phyloP scores from a whole-genome alignment of 345 rosid genomes.

The Anastatica hierochuntica region DNA sequence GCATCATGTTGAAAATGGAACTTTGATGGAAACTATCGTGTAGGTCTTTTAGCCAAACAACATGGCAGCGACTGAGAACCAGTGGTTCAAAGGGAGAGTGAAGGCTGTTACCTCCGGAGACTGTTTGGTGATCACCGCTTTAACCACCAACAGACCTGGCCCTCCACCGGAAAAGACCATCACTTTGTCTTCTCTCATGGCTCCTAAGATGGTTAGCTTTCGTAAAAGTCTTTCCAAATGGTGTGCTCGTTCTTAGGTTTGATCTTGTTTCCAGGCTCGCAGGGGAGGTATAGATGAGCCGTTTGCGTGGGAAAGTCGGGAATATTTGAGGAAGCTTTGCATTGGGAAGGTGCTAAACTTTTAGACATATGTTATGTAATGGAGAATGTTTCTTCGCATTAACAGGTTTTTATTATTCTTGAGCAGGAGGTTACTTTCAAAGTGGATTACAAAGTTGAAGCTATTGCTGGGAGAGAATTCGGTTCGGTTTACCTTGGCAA shows the following conservation, averaged over 20 bases:
- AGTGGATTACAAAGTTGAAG: conserved; percentile 69
- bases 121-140: conserved; percentile 61
- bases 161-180: conserved; percentile 79
- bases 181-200: conserved; percentile 65
- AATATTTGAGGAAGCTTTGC: conserved; percentile 86
- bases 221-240: background rate
- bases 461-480: conserved; percentile 67
- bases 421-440: conserved; percentile 79
- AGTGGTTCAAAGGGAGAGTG: conserved; percentile 68
- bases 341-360: conserved; percentile 67
- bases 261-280: conserved; percentile 68
- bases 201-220: conserved; percentile 65
- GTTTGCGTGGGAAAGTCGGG: conserved; percentile 96
- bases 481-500: conserved; percentile 83
- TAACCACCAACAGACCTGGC: conserved; percentile 49
- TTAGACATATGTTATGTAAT: background rate
- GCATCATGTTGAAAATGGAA: background rate
- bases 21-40: no score
- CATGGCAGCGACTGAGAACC: conserved; percentile 37
- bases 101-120: conserved; percentile 87
- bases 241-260: background rate
- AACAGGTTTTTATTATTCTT: background rate
- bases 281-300: conserved; percentile 85
- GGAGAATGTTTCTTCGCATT: background rate
- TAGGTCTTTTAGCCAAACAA: background rate